A percentile compares a stretch with the other conserved stretches of the same genome.
These are phyloP conservation scores for Eucalyptus polybractea DNA, from an alignment of 345 rosid species.

Conservation along the genomic window DNA sequence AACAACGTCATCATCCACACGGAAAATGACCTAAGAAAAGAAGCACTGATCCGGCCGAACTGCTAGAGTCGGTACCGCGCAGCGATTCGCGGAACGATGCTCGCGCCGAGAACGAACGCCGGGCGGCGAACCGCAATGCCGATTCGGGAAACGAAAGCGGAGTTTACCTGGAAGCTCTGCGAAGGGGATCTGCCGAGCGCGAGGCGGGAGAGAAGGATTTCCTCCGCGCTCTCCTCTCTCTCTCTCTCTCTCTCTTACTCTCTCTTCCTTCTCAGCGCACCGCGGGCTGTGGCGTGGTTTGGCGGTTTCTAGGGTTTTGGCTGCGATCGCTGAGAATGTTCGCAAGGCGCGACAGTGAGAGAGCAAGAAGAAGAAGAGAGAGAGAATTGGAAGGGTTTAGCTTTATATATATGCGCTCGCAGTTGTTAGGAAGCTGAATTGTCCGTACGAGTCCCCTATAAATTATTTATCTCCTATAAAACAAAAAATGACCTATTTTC, in stretches of 20 bases:
- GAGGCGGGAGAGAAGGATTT: not conserved
- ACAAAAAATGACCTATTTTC: not conserved
- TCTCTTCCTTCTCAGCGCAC: not conserved
- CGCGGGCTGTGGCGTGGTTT: not conserved
- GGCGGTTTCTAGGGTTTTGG: constrained; percentile 46
- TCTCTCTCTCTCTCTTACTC: too few species aligned
- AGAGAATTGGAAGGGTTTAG: not conserved
- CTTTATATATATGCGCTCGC: not conserved
- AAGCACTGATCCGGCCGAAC: not conserved
- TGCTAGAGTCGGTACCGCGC: not conserved
- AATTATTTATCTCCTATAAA: not conserved
- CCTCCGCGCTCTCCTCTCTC: not conserved
- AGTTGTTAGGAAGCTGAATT: not conserved
- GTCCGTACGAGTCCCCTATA: not conserved
- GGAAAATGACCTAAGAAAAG: not conserved
- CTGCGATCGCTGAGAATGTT: not conserved
- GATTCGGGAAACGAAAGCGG: not conserved
- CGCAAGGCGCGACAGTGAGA: not conserved
- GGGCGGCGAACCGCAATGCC: not conserved
- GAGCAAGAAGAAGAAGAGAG: not conserved
- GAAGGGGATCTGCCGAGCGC: not conserved
- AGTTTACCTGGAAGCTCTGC: not conserved
- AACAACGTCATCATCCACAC: not conserved
- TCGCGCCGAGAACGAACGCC: not conserved
- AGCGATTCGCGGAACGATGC: not conserved